Conservation (phyloP, 2,329 filamentous ascomycete species). For the Tolypocladium sp. region DNA sequence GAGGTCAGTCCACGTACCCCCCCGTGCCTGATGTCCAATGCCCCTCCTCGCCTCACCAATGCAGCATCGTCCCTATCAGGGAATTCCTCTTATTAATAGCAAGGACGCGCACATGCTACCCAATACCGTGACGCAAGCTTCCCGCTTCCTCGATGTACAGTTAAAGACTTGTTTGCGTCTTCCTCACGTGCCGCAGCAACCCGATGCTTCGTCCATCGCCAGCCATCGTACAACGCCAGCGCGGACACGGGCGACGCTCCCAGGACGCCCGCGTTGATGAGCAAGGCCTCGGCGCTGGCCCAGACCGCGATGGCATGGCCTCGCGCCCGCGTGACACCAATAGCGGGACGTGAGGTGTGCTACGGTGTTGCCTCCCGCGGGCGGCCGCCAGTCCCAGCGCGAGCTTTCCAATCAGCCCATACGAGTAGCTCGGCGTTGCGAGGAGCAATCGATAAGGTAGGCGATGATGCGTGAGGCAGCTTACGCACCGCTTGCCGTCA, state of each 20-base stretch:
- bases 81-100: not conserved
- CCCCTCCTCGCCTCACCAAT: not conserved
- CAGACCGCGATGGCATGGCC: not conserved
- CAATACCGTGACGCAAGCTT: not conserved
- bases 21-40: not conserved
- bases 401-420: not conserved
- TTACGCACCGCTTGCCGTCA: not conserved
- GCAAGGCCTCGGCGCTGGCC: not conserved
- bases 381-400: not conserved
- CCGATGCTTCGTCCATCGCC: not conserved
- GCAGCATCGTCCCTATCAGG: not conserved
- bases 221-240: not conserved
- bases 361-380: not conserved
- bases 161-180: not conserved
- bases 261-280: not conserved
- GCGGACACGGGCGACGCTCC: not conserved
- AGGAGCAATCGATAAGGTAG: not conserved
- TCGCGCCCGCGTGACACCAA: not conserved
- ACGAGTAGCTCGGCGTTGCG: not conserved
- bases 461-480: not conserved
- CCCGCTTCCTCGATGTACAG: not conserved
- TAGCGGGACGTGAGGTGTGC: not conserved
- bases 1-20: not conserved
- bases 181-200: not conserved
- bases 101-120: not conserved